These are phyloP conservation scores for Solanum ahanhuiri DNA, from an alignment of 257 asterid species.

Conservation along the genomic window DNA sequence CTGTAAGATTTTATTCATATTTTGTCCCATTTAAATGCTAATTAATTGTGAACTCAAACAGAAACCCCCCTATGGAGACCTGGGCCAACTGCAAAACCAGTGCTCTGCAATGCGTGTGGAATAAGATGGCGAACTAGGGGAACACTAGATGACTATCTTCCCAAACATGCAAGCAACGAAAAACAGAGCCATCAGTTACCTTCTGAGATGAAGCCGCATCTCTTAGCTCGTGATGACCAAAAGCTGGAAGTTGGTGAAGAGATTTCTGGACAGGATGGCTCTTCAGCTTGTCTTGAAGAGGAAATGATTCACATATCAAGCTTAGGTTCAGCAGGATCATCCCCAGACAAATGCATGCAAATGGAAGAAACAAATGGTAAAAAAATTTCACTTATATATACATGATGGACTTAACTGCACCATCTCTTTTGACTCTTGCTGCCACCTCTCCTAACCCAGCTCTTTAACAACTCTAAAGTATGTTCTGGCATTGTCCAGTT, in stretches of 20 bases:
- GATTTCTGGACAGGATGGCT: not conserved
- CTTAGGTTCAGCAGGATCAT: not conserved
- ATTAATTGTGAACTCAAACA: not conserved
- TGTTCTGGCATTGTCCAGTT: not conserved
- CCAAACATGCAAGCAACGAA: not conserved
- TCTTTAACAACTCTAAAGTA: not conserved
- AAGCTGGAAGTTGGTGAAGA: not conserved
- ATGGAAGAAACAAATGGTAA: slow-evolving; percentile 3
- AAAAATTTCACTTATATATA: not conserved
- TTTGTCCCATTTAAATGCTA: not conserved
- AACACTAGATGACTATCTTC: slow-evolving; percentile 5
- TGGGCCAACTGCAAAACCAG: slow-evolving; percentile 23
- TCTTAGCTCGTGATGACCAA: not conserved
- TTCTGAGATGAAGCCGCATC: not conserved
- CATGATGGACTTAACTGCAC: not conserved
- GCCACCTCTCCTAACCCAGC: not conserved
- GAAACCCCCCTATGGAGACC: slow-evolving; percentile 20
- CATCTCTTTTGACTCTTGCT: not conserved
- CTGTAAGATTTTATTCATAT: not conserved
- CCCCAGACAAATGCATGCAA: not conserved
- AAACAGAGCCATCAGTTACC: not conserved
- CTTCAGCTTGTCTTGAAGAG: not conserved
- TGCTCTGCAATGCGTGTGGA: slow-evolving; percentile 28
- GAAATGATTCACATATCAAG: not conserved
- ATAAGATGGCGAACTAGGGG: slow-evolving; percentile 17